Evolutionary conservation across 495 filamentous ascomycete genomes (phyloP).

Genomic region (Penicillium soppii): DNA sequence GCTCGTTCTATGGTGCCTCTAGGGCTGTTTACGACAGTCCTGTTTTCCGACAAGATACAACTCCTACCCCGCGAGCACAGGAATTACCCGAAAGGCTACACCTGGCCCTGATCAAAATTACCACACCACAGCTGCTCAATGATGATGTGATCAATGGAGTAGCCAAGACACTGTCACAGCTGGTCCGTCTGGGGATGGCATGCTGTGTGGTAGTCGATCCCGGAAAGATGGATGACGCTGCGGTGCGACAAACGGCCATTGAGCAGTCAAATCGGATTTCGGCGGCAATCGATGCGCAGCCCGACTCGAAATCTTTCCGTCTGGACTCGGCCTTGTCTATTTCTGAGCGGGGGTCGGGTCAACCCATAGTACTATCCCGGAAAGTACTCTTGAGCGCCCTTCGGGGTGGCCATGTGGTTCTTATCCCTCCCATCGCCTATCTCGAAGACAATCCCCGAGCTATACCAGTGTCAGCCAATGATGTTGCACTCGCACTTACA

Average conservation of each 20-base stretch:
- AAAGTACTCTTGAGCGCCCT: conserved; percentile 67
- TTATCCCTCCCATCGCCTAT: conserved; percentile 71
- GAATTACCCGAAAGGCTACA: conserved; percentile 56
- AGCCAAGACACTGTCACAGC: conserved; percentile 78
- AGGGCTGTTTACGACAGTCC: conserved; percentile 62
- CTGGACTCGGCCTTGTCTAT: conserved; percentile 64
- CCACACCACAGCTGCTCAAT: conserved; percentile 65
- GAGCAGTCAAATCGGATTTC: conserved; percentile 74
- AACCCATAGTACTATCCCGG: conserved; percentile 51
- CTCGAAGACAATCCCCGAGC: conserved; percentile 56
- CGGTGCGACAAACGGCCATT: conserved; percentile 45
- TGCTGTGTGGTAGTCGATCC: conserved; percentile 82
- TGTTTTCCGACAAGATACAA: conserved; percentile 55
- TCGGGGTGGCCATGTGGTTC: conserved; percentile 71
- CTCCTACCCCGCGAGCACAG: conserved; percentile 30
- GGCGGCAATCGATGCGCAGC: conserved; percentile 65
- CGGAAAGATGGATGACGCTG: conserved; percentile 33
- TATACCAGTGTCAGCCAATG: conserved; percentile 58
- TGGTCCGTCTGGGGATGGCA: conserved; percentile 74
- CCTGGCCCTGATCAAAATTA: conserved; percentile 83
- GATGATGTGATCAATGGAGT: conserved; percentile 70
- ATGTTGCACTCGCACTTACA: conserved; percentile 69
- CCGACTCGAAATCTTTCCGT: conserved; percentile 63
- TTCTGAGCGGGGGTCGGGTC: conserved; percentile 23
- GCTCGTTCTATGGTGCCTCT: conserved; percentile 59